These are phyloP conservation scores for Lumnitzera racemosa DNA, from an alignment of 345 rosid genomes.

Conservation along the genomic window DNA sequence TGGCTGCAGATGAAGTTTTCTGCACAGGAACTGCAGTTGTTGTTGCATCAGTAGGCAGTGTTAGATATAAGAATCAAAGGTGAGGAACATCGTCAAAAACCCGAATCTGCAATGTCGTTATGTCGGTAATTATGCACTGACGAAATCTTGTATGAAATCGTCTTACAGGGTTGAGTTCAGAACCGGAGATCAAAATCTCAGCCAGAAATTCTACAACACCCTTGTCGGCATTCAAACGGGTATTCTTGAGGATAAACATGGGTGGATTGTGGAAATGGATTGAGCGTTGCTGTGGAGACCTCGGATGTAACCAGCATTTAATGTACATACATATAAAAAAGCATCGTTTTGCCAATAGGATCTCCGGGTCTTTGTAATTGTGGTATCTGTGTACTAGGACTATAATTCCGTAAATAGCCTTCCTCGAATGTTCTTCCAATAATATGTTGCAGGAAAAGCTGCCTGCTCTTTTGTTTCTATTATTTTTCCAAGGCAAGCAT, in stretches of 20 bases:
- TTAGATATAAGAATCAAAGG: constrained; percentile 54
- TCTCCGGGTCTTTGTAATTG: too few species aligned
- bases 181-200: constrained; percentile 31
- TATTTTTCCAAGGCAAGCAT: too few species aligned
- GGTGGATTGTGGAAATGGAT: constrained; percentile 52
- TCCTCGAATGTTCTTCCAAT: too few species aligned
- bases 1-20: constrained; percentile 62
- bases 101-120: neutral
- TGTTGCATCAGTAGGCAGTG: constrained; percentile 58
- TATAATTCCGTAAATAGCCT: too few species aligned
- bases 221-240: constrained; percentile 77
- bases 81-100: neutral
- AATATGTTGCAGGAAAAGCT: too few species aligned
- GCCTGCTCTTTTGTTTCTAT: too few species aligned
- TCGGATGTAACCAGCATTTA: too few species aligned
- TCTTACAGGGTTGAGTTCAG: constrained; percentile 53
- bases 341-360: too few species aligned
- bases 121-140: neutral
- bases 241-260: constrained; percentile 51
- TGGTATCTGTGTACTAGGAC: too few species aligned
- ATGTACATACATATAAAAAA: too few species aligned
- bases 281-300: constrained; percentile 3
- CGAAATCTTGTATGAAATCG: neutral
- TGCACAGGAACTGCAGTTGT: constrained; percentile 81
- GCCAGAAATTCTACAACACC: constrained; percentile 38